Evolutionary conservation across 2,329 filamentous ascomycete species (phyloP), one percentile per base, ranked within the genome.

Genomic region (Diaporthe sp.): DNA sequence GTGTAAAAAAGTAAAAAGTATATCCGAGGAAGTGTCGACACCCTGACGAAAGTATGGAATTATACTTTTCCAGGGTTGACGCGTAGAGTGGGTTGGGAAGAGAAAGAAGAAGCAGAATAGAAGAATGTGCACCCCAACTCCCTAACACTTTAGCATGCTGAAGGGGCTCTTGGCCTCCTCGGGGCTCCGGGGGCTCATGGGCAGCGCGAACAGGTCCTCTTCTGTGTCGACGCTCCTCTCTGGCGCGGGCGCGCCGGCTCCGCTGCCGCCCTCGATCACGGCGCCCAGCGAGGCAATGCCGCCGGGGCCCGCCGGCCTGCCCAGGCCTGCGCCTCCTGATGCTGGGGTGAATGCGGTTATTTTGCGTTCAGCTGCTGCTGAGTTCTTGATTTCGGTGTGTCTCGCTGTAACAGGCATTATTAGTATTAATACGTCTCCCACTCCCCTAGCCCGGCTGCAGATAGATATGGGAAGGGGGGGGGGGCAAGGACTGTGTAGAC

Each of bases 141-240:
- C n/a, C 53, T 69, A 77, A 51, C 73, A 77, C 42, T 75, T 77
- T 49, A 90, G 77, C 37, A 90, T 84, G 79, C 89, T 91, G 81
- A 98, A 98, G 0, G 95, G 95, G 81, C 94, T 96, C 79, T 92
- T 94, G 72, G 92, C 92, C 88, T 97, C 95, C 79, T 97, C 95
- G 0, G 95, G 95, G 80, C 94, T 96, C 69, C 95, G 89, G 1
- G 95, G 95, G 80, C 94, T 96, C 85, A 98, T 91, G 1, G 95
- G 95, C 71, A 98, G 89, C 0, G 95, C 95, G 81, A 98, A 98
- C 3, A 98, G 87, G 55, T 94, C 96, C 75, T 98, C 95, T 78
- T 95, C 93, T 0, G 89, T 90, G 55, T 93, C 91, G 75, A 85
- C 83, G 4, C 46, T 53, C 78, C 78, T 81, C 68, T 81, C 77